Evolutionary conservation across 2,329 filamentous ascomycete species (phyloP), one percentile per base, ranked within the genome.

Genomic region (Verticillium isaacii): DNA sequence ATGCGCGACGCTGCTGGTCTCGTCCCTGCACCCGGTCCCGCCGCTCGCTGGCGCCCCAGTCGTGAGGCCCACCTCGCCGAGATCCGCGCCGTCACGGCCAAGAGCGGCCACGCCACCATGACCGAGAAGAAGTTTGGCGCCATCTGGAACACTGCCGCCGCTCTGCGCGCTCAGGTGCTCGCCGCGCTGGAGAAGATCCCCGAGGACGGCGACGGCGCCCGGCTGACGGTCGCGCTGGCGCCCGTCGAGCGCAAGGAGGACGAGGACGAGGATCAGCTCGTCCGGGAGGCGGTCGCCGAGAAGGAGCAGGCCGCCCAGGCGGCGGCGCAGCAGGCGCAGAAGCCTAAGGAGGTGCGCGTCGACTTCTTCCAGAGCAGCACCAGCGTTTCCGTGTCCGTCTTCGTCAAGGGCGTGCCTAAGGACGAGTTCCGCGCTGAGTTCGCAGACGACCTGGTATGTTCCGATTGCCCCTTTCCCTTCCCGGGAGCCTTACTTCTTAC

Each of bases 101-200:
- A 66, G 36, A 64, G 68, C 41, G 63, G 66, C 15, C 57, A 66
- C 4, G 58, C 36, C 3, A 52, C 56, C 34, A 57, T 66, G 15
- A 37, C 61, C 3, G 66, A 70, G 3, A 67, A 69, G 3, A 61
- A 69, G n/a, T 62, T 63, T 15, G 58, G 66, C 2, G 67, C 68
- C 29, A 60, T 75, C 5, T 76, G 72, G 69, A 77, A 78, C 32
- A 74, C 75, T 36, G 82, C 80, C 1, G 77, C 77, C 59, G 72
- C 75, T 1, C 75, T 82, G 71, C 77, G 84, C 4, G 67, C 78
- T 25, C 80, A 84, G 69, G 75, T 78, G n/a, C 72, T 87, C 8
- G 70, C 66, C 0, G 70, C 70, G 29, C 70, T 87, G 73, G 75
- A 78, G 55, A 74, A 72, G 57, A 71, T 85, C 29, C 77, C 79